Percentiles rank a stretch among this genome's conserved stretches.
Evolutionary conservation across 352 stramenopile species (phyloP).

Genomic region (Globisporangium emineosum): DNA sequence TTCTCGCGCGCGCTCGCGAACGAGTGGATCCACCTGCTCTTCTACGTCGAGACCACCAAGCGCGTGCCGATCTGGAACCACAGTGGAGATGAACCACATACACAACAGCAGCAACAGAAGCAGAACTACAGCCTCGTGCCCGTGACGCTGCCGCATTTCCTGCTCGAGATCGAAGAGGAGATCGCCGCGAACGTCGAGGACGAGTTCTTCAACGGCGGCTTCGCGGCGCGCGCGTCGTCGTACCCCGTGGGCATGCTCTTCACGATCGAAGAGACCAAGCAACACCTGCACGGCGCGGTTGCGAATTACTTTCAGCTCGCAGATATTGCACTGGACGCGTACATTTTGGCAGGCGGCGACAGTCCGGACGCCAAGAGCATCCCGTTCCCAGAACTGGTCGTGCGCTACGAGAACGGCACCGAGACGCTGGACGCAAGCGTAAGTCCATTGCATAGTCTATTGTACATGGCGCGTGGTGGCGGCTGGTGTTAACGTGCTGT

Average conservation of each 20-base stretch:
- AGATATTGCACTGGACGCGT: constrained; percentile 52
- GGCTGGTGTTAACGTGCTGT: not conserved
- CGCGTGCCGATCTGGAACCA: constrained; percentile 11
- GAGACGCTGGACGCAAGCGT: constrained; percentile 24
- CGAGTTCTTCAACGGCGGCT: constrained; percentile 55
- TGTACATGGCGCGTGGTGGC: not conserved
- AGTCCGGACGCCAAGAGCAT: constrained; percentile 14
- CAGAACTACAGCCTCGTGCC: constrained; percentile 16
- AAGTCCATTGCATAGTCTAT: not conserved
- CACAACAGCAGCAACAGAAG: too few relatives aligned
- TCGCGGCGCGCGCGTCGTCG: constrained; percentile 47
- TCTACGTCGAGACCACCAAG: constrained; percentile 54
- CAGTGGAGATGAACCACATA: not conserved
- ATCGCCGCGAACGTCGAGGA: constrained; percentile 63
- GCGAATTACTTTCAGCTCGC: constrained; percentile 59
- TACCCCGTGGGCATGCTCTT: constrained; percentile 65
- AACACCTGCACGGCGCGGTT: constrained; percentile 62
- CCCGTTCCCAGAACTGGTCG: constrained; percentile 43
- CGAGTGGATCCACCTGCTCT: constrained; percentile 68
- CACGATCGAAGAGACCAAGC: constrained; percentile 63
- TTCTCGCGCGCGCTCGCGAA: constrained; percentile 61
- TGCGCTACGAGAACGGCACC: constrained; percentile 32
- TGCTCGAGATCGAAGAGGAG: constrained; percentile 63
- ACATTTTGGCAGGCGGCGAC: constrained; percentile 32
- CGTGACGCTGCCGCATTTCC: constrained; percentile 57